Conservation (phyloP, 306 rosid species). For the Vigna unguiculata region DNA sequence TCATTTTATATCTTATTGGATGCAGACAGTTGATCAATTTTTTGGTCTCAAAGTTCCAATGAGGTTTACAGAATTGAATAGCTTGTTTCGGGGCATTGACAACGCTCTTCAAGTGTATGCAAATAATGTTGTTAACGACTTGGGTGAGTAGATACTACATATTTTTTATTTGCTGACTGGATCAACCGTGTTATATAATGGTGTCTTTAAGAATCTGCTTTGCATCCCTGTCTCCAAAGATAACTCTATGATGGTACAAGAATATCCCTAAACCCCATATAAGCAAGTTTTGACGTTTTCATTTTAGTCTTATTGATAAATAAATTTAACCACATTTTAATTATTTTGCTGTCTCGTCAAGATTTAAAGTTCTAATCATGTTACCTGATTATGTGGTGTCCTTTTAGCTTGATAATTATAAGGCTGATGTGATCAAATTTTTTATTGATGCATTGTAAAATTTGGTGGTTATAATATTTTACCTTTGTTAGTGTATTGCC, state of each 20-base stretch:
- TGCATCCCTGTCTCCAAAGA: slow-evolving; percentile 1
- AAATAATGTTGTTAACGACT: slow-evolving; percentile 68
- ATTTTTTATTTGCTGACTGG: slow-evolving; percentile 32
- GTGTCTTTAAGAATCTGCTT: not conserved
- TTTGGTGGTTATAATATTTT: not conserved
- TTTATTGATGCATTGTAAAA: slow-evolving; percentile 35
- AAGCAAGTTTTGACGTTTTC: slow-evolving; percentile 9
- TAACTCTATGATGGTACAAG: not conserved
- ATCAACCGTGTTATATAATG: not conserved
- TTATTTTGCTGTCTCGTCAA: slow-evolving; percentile 11
- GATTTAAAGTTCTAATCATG: slow-evolving; percentile 8
- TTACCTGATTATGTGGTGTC: slow-evolving; percentile 14
- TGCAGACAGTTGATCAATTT: slow-evolving; percentile 98
- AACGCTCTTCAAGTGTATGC: slow-evolving; percentile 94
- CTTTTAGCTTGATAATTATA: slow-evolving; percentile 6
- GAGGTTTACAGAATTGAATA: slow-evolving; percentile 85
- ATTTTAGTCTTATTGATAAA: not conserved
- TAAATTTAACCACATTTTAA: slow-evolving; percentile 9
- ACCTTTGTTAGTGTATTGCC: slow-evolving; percentile 1
- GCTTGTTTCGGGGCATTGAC: slow-evolving; percentile 94
- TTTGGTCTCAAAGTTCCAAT: slow-evolving; percentile 94
- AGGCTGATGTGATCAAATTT: not conserved
- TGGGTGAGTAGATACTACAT: slow-evolving; percentile 63
- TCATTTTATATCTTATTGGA: slow-evolving; percentile 36
- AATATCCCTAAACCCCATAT: slow-evolving; percentile 15